phyloP scores from a whole-genome alignment of 83 land plant genomes.

The Diphasiastrum complanatum region DNA sequence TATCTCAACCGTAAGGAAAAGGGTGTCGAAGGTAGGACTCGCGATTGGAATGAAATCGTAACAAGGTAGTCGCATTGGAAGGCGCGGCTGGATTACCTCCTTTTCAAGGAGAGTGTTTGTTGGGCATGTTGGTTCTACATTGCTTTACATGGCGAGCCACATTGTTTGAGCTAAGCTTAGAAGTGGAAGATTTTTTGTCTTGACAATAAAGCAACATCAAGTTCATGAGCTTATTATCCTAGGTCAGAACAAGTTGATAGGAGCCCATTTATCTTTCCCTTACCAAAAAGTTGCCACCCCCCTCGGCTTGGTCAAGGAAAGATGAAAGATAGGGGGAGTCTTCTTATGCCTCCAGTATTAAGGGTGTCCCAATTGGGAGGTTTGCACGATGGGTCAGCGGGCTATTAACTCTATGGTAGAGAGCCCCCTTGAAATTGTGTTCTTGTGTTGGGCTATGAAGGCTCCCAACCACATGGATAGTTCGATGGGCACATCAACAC shows the following conservation, averaged over 20 bases:
- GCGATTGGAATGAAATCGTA: slow-evolving; percentile 16
- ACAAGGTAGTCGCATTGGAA: slow-evolving; percentile 25
- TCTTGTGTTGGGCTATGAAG: slow-evolving; percentile 26
- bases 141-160: too few relatives aligned
- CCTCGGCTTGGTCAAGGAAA: not conserved
- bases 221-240: slow-evolving; percentile 8
- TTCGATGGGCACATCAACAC: slow-evolving; percentile 27
- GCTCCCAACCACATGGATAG: slow-evolving; percentile 21
- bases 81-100: slow-evolving; percentile 24
- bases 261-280: not conserved
- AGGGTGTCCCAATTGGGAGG: not conserved
- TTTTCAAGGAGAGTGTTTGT: too few relatives aligned
- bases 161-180: too few relatives aligned
- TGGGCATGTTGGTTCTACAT: too few relatives aligned
- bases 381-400: not conserved
- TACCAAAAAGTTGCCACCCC: not conserved
- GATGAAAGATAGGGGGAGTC: not conserved
- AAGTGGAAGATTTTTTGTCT: too few relatives aligned
- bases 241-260: slow-evolving; percentile 9
- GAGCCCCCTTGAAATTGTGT: slow-evolving; percentile 26
- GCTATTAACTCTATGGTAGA: slow-evolving; percentile 32
- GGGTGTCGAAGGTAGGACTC: slow-evolving; percentile 9
- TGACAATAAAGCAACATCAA: not conserved
- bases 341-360: too few relatives aligned
- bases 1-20: slow-evolving; percentile 10